Evolutionary conservation across 2,329 filamentous ascomycete species (phyloP).

Genomic region (Ophiostoma quercus): DNA sequence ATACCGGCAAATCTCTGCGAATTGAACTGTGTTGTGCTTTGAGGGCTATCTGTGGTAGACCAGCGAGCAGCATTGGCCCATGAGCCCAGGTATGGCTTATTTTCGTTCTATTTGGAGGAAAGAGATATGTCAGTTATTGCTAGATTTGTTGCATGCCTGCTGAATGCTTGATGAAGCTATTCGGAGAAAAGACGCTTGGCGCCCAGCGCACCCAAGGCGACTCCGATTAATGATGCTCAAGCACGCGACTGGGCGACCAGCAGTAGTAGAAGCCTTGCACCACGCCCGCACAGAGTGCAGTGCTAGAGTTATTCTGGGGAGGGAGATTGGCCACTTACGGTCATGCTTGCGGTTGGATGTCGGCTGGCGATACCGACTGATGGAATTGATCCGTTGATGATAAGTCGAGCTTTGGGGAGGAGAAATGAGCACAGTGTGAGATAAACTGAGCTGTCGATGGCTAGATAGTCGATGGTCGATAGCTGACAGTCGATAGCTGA

Average conservation of each 20-base stretch:
- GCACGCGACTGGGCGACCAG: background rate
- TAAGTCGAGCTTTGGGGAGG: background rate
- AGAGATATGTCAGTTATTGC: background rate
- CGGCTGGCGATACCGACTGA: background rate
- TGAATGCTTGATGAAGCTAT: background rate
- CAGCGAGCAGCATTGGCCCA: background rate
- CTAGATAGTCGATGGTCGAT: background rate
- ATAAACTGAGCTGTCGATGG: background rate
- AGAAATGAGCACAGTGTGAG: background rate
- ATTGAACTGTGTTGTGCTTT: background rate
- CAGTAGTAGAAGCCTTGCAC: background rate
- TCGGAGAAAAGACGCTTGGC: slow-evolving; percentile 4
- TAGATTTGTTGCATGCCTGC: background rate
- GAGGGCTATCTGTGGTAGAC: background rate
- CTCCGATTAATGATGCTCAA: background rate
- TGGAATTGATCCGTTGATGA: background rate
- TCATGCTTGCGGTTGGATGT: background rate
- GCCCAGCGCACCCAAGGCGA: background rate
- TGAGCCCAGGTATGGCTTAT: background rate
- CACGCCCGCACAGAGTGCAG: background rate
- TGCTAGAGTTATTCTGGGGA: background rate
- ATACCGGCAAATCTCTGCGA: background rate
- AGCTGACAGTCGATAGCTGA: background rate
- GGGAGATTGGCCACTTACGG: background rate
- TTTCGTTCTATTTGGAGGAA: background rate